Conservation (phyloP, 805 yeast genomes). For the Ogataea paraovalis region DNA sequence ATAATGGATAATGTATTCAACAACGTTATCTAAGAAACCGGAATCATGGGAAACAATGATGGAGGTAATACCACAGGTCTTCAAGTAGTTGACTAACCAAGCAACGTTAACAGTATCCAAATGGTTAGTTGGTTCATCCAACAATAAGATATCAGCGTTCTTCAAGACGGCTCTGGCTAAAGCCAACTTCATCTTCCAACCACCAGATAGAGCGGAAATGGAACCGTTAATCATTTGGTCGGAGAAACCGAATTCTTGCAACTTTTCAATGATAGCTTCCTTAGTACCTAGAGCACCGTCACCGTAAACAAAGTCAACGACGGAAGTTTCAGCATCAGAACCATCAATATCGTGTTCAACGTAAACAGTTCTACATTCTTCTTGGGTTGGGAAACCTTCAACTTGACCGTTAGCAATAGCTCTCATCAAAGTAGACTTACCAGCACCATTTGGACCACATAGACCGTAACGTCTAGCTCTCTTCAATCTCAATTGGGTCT, state of each 20-base stretch:
- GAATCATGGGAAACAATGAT: conserved; percentile 99
- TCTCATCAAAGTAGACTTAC: conserved; percentile 96
- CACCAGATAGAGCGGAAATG: conserved; percentile 96
- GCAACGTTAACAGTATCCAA: conserved; percentile 99
- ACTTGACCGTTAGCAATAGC: conserved; percentile 97
- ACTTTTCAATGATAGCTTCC: conserved; percentile 69
- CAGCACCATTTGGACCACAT: conserved; percentile 99
- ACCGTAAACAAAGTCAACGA: conserved; percentile 85
- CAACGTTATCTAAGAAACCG: conserved; percentile 96
- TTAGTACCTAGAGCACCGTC: conserved; percentile 73
- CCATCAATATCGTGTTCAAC: conserved; percentile 99
- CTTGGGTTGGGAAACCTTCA: conserved; percentile 99
- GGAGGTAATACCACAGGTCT: conserved; percentile 97
- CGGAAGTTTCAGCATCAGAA: conserved; percentile 93
- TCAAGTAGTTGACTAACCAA: conserved; percentile 99
- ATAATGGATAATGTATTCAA: conserved; percentile 98
- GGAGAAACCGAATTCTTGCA: conserved; percentile 88
- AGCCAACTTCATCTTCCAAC: conserved; percentile 99
- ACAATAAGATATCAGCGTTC: conserved; percentile 95
- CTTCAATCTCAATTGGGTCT: conserved; percentile 98
- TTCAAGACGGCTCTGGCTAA: conserved; percentile 98
- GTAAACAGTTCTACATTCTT: conserved; percentile 97
- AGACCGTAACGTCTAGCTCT: conserved; percentile 99
- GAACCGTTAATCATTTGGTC: conserved; percentile 93
- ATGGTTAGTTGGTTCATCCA: conserved; percentile 99